Base-by-base conservation (phyloP, 1,139 yeast genomes). In the Suhomyces taliae region DNA sequence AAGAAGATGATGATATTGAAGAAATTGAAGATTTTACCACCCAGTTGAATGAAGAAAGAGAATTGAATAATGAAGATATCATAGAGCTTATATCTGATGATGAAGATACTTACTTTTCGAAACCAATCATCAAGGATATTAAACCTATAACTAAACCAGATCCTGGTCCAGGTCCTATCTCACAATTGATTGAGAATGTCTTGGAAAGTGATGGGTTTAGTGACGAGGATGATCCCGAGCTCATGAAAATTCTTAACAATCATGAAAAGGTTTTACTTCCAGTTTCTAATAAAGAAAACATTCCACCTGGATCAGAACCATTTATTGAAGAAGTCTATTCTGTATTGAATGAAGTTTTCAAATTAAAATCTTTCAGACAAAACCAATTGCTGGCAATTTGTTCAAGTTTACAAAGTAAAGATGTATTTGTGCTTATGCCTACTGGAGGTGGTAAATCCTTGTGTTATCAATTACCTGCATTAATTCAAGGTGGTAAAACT, bases 381-480 rank as follows among this genome's bases (percentile, higher is more conserved):
- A 89, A 93, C 62, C 99, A 95, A 62, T 69, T 85, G 37, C 95
- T 89, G 49, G 98, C 98, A 0, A 79, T 95, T 10, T 82, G 86
- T 56, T 85, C 96, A 0, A 85, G 97, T 0, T 69, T 95, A 34
- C 66, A 77, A 11, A 96, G 97, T 1, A 78, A 79, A 42, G 99
- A 95, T 64, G 96, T 89, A 0, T 90, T 95, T 69, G 97, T 95
- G 2, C 73, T 95, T 55, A 93, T 95, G 97, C 99, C 99, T 0
- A 95, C 99, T 0, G 99, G 99, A 39, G 99, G 99, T 43, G 99
- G 99, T 43, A 95, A 95, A 64, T 91, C 98, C 0, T 70, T 95
- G 37, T 95, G 99, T 62, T 95, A 91, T 65, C 99, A 95, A 65
- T 70, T 95, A 15, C 99, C 99, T 0, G 97, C 99, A 0, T 71